phyloP scores from a whole-genome alignment of 2,329 filamentous ascomycete genomes.

The Microdochium trichocladiopsis region DNA sequence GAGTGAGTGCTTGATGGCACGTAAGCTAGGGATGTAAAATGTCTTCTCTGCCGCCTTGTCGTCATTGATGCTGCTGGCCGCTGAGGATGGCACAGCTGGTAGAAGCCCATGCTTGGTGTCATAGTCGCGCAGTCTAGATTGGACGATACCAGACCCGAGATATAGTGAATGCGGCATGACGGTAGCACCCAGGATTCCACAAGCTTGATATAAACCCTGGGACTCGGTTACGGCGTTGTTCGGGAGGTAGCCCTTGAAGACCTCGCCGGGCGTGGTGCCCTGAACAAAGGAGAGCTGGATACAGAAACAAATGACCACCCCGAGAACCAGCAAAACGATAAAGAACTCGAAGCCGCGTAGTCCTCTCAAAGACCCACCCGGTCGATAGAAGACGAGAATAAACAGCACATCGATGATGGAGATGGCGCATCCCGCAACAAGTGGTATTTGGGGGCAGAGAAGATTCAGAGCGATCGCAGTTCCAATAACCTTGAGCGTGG shows the following conservation, averaged over 20 bases:
- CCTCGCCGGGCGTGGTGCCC: conserved; percentile 45
- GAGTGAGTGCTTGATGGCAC: too few species aligned
- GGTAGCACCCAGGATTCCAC: conserved; percentile 70
- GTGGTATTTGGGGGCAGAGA: conserved; percentile 53
- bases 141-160: conserved; percentile 62
- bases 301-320: conserved; percentile 63
- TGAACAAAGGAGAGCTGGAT: conserved; percentile 59
- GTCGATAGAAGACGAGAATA: conserved; percentile 60
- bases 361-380: conserved; percentile 49
- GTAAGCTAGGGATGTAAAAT: too few species aligned
- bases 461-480: conserved; percentile 65
- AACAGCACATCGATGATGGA: conserved; percentile 63
- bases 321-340: conserved; percentile 57
- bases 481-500: conserved; percentile 66
- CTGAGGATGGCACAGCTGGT: too few species aligned
- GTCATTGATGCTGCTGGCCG: conserved; percentile 27
- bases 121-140: conserved; percentile 58
- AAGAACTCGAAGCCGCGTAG: conserved; percentile 59
- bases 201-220: conserved; percentile 59
- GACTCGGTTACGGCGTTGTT: conserved; percentile 50
- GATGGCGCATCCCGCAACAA: conserved; percentile 62
- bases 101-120: conserved; percentile 50
- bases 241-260: conserved; percentile 61
- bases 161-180: conserved; percentile 67
- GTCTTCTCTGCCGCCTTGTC: too few species aligned